Evolutionary conservation across 345 rosid species (phyloP), one percentile per base, ranked within the genome.

Genomic region (Raphanus raphanistrum): DNA sequence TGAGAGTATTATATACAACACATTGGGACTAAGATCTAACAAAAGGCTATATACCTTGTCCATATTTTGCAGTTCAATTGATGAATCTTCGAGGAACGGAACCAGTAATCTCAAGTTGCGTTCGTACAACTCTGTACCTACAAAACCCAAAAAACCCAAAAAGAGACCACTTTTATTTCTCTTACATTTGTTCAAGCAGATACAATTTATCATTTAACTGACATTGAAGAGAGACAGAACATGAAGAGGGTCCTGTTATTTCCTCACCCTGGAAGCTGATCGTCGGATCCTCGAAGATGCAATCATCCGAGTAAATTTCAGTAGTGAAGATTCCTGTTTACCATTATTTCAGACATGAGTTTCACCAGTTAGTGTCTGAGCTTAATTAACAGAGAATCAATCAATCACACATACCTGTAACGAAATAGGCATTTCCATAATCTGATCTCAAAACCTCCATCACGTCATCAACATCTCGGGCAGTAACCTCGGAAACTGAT

Each of bases 261-360:
- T 21, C 67, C 79, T 83, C 73, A 94, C 96, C 98, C 65, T 62
- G 88, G 66, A 92, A 94, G 71, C 88, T 89, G 43, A 94, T 90
- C 50, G 98, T 94, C 8, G 97, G 98, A 66, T 92, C 98, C 81
- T 88, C 97, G n/a, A 92, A 94, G 68, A 86, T 63, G 68, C 97
- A 92, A 72, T 90, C 97, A 74, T 89, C 85, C 13, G 84, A 81
- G 63, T 89, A 92, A 58, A 90, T 81, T 5, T 62, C 85, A 78
- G 83, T 71, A 74, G 94, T 86, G 83, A 92, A 92, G 76, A 77
- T 79, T 76, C 97, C 97, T 94, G 27, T n/a, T n/a, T 65, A 54
- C 48, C 82, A 75, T 12, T 72, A 3, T 48, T 48, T 36, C 26
- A 76, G 38, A 36, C 35, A 67, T 59, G 28, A 33, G 26, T 36